phyloP scores from a whole-genome alignment of 2,329 filamentous ascomycete species.

The Neonectria hederae region DNA sequence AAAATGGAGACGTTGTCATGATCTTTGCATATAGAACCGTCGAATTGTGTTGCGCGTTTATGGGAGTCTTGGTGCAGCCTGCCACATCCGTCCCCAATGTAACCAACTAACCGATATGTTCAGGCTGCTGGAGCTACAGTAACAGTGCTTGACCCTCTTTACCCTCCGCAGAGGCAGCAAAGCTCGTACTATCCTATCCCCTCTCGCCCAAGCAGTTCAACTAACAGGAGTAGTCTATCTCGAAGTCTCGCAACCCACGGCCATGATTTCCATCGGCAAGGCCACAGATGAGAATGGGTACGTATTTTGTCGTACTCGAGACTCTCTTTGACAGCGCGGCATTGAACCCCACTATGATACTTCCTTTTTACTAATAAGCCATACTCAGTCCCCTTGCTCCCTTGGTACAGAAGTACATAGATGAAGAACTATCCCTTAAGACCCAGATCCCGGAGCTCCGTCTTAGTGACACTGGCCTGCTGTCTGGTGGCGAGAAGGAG shows the following conservation, averaged over 20 bases:
- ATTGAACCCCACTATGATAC: too few species aligned
- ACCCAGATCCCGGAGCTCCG: conserved; percentile 78
- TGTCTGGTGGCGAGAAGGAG: conserved; percentile 73
- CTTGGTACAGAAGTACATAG: conserved; percentile 66
- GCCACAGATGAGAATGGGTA: conserved; percentile 58
- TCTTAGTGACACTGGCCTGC: conserved; percentile 75
- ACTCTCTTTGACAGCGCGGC: too few species aligned
- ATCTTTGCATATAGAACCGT: conserved; percentile 85
- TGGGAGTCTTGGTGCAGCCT: conserved; percentile 64
- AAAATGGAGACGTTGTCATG: conserved; percentile 90
- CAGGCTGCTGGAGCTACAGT: conserved; percentile 61
- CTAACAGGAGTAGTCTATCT: conserved; percentile 61
- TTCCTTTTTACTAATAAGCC: too few species aligned
- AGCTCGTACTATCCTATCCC: too few species aligned
- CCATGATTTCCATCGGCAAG: conserved; percentile 73
- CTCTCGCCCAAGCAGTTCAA: too few species aligned
- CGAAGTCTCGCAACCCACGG: conserved; percentile 78
- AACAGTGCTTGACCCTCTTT: not conserved
- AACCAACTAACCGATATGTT: too few species aligned
- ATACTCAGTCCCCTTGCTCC: not conserved
- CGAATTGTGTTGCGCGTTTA: conserved; percentile 71
- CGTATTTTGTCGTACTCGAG: too few species aligned
- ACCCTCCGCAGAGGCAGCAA: not conserved
- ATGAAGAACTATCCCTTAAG: conserved; percentile 76
- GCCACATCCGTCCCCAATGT: too few species aligned